Conservation (phyloP, 176 grass and related monocot genomes). For the Eremochloa ophiuroides region DNA sequence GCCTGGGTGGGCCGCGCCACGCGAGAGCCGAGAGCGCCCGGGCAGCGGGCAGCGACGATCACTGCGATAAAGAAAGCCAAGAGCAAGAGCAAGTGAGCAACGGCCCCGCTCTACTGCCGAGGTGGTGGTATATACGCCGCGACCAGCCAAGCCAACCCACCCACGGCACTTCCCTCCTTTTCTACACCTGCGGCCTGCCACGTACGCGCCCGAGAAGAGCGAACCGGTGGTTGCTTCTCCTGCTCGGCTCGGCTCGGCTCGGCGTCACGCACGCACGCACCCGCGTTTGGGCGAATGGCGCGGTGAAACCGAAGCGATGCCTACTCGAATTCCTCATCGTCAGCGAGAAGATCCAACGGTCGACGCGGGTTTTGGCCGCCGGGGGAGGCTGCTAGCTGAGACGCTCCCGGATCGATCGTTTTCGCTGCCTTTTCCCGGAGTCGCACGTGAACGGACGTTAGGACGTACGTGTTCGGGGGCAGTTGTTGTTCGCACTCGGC, state of each 20-base stretch:
- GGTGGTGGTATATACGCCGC: conserved; percentile 35
- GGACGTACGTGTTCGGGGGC: conserved; percentile 15
- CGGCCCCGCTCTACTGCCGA: neutral
- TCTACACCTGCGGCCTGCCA: neutral
- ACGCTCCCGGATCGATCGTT: neutral
- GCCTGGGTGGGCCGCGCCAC: neutral
- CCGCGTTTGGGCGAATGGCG: neutral
- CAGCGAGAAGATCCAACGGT: neutral
- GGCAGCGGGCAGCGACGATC: neutral
- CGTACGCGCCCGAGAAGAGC: too few relatives aligned
- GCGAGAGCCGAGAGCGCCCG: neutral
- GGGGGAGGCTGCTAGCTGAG: neutral
- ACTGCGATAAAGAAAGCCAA: neutral
- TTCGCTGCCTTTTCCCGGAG: neutral
- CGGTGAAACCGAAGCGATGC: neutral
- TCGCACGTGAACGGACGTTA: conserved; percentile 27
- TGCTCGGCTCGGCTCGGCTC: neutral
- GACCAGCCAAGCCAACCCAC: neutral
- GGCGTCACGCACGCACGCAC: neutral
- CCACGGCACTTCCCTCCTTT: neutral
- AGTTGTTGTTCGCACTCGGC: conserved; percentile 20
- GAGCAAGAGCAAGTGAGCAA: neutral
- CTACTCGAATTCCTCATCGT: neutral
- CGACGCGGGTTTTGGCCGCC: neutral
- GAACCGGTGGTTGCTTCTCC: too few relatives aligned